Base-by-base conservation (phyloP, 306 rosid genomes). In the Malus orientalis region DNA sequence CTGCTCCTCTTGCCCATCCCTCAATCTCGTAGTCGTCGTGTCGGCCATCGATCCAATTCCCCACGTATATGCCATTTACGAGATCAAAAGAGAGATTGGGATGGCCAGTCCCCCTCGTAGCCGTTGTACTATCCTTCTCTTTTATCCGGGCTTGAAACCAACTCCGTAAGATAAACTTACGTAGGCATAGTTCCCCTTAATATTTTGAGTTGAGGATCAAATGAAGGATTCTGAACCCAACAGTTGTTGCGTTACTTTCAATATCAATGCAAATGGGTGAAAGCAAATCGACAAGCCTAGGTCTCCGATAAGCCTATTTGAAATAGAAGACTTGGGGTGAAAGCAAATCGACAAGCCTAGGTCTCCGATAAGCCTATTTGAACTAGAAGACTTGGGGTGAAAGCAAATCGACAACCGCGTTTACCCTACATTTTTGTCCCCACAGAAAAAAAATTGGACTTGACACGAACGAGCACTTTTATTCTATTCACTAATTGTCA, bases 51-150 rank as follows among this genome's bases (percentile, higher is more conserved):
- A 95, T 86, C 99, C 99, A 95, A 53, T 91, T 96, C 7, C 99
- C 99, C 23, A 92, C 96, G 36, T 95, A 91, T 25, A 93, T 85
- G 1, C 99, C 97, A 45, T 88, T 90, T 16, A 88, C 97, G 16
- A 95, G 8, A 36, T 36, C 8, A 36, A 36, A 36, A 36, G 8
- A 90, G 82, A 89, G 91, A 75, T 92, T 89, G 78, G 92, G 92
- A 13, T 92, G 97, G 74, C 99, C 99, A 74, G 97, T 91, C 99
- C 1, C 99, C 97, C 79, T 95, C 97, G 74, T 95, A 95, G 79
- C 8, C 2, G 8, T 1, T 36, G 40, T 36, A 36, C 40, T 6
- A 36, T 36, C 40, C 0, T 36, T 36, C 8, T 6, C 2, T 36
- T 36, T 36, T 6, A 6, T 36, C 8, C 2, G 40, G 8, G 8